Base-by-base conservation (phyloP, 148 eudicot species). In the Persicaria tinctoria region DNA sequence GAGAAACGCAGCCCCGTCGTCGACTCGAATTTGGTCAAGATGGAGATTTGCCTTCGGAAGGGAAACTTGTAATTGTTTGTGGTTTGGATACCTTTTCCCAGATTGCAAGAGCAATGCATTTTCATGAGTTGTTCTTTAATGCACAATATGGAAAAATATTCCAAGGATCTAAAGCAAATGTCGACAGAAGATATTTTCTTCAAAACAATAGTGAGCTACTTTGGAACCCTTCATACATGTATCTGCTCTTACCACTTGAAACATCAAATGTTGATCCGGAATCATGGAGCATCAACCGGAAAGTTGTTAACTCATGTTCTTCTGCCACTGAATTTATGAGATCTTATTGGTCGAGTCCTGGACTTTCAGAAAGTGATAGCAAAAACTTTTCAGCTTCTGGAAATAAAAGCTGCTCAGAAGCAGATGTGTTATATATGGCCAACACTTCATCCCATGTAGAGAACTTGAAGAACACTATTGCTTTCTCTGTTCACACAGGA, bases 401-500 rank as follows among this genome's bases (percentile, higher is more conserved):
- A 53, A 76, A 64, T 62, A 76, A 8, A 64, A 83, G 76, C 14
- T 45, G 45, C 44, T 66, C 78, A 13, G 70, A 53, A 60, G 66
- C 62, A 54, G 72, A 83, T 77, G 51, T 77, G 13, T 64, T 96
- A 74, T 77, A 82, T 20, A 20, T 20, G 78, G 99, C 97, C 44
- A 84, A 96, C 78, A 78, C 66, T 80, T 82, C 90, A 54, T 77
- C 82, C 66, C 75, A 77, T 73, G 51, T 44, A 17, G 71, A 68
- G 3, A 46, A 73, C 46, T 72, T 92, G 32, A 81, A 78, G 74
- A 83, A 79, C 44, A 80, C 81, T 80, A 93, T 92, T 66, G 97
- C 90, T 78, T 78, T 96, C 83, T 79, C 97, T 10, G 85, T 90
- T 68, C 99, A 96, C 79, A 92, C 94, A 3, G 99, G 99, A 59